phyloP scores from a whole-genome alignment of 495 filamentous ascomycete genomes.

The Paragyromitra xinjiangensis region DNA sequence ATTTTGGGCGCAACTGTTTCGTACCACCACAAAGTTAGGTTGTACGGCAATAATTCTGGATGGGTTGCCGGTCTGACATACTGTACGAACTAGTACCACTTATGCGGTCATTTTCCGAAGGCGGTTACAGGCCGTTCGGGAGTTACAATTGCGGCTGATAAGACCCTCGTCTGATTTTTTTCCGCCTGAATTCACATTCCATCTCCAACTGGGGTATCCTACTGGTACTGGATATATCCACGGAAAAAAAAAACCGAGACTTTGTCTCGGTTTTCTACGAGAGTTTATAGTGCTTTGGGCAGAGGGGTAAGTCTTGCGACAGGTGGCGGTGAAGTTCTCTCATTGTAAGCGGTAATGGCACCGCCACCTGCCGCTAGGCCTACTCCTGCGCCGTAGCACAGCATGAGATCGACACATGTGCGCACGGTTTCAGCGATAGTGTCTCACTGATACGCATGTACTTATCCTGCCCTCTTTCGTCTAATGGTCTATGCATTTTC shows the following conservation, averaged over 20 bases:
- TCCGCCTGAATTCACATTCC: constrained; percentile 29
- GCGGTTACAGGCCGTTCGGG: constrained; percentile 24
- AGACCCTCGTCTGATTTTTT: constrained; percentile 23
- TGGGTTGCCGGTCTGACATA: constrained; percentile 3
- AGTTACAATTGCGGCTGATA: constrained; percentile 40
- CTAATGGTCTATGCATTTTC: constrained; percentile 31
- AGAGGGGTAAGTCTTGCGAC: not conserved
- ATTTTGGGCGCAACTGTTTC: constrained; percentile 13
- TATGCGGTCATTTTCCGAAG: constrained; percentile 41
- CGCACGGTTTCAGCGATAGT: constrained; percentile 27
- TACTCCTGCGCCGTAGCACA: not conserved
- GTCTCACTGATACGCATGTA: constrained; percentile 29
- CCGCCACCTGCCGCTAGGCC: not conserved
- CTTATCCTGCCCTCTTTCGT: constrained; percentile 27
- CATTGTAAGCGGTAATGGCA: not conserved
- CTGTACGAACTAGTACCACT: constrained; percentile 27
- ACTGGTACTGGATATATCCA: constrained; percentile 31
- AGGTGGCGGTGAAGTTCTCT: not conserved
- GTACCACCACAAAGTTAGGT: constrained; percentile 23
- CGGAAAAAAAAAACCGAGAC: not conserved
- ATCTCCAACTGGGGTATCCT: constrained; percentile 16
- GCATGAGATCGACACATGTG: constrained; percentile 17
- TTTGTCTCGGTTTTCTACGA: not conserved
- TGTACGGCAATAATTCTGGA: constrained; percentile 29
- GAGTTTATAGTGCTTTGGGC: constrained; percentile 1